Conservation (phyloP, 352 stramenopile species). For the Globisporangium paddicum region DNA sequence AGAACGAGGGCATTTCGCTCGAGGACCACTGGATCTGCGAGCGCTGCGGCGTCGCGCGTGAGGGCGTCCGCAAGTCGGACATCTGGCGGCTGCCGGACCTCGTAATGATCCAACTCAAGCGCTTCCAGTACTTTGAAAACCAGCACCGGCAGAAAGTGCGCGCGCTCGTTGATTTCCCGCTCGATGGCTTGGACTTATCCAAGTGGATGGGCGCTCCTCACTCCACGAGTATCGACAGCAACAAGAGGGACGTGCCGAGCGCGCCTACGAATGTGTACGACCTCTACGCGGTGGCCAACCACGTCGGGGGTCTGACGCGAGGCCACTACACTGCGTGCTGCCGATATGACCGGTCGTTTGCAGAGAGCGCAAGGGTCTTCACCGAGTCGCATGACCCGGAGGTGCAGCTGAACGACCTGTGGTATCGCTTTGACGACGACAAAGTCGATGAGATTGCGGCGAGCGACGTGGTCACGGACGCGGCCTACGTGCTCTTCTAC, state of each 20-base stretch:
- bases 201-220: constrained; percentile 47
- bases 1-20: constrained; percentile 59
- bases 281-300: constrained; percentile 97
- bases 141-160: constrained; percentile 81
- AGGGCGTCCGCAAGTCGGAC: constrained; percentile 49
- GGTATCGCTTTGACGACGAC: constrained; percentile 84
- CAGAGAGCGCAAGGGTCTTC: constrained; percentile 56
- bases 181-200: constrained; percentile 76
- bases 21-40: constrained; percentile 79
- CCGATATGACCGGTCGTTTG: constrained; percentile 65
- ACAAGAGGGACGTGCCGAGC: background rate
- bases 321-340: constrained; percentile 94
- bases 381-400: constrained; percentile 21
- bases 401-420: constrained; percentile 54
- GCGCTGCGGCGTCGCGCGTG: constrained; percentile 52
- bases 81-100: constrained; percentile 76
- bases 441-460: constrained; percentile 71
- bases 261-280: constrained; percentile 75
- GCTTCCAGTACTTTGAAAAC: constrained; percentile 86
- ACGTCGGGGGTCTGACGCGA: constrained; percentile 92
- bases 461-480: constrained; percentile 71
- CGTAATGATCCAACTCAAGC: constrained; percentile 88
- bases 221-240: background rate
- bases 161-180: constrained; percentile 73
- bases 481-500: constrained; percentile 92